Evolutionary conservation across 306 rosid genomes (phyloP).

Genomic region (Quercus engelmannii): DNA sequence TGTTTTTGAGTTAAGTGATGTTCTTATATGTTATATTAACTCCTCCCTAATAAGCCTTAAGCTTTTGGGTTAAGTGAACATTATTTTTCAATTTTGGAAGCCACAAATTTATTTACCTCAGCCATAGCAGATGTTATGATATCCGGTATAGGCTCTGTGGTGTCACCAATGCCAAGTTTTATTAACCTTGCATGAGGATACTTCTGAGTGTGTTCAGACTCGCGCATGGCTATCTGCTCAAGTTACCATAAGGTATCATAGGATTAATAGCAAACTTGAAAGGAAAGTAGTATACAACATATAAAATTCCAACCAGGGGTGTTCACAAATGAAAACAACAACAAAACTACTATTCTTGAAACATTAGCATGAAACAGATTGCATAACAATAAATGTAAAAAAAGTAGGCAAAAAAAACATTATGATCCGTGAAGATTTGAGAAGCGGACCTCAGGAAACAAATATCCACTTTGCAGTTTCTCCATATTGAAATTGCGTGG

Average conservation of each 20-base stretch:
- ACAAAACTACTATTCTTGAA: not conserved
- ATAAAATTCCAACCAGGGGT: not conserved
- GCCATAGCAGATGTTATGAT: slow-evolving; percentile 58
- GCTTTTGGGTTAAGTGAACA: too few species aligned
- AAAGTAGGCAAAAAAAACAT: not conserved
- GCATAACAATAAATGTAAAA: not conserved
- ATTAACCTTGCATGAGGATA: slow-evolving; percentile 46
- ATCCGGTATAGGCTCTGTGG: slow-evolving; percentile 64
- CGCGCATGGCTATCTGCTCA: slow-evolving; percentile 44
- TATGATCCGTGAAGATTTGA: not conserved
- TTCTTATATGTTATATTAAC: too few species aligned
- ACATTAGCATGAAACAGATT: not conserved
- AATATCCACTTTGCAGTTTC: slow-evolving; percentile 48
- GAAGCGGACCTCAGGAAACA: slow-evolving; percentile 58
- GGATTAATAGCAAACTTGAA: not conserved
- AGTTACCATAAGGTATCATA: not conserved
- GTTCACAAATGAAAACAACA: not conserved
- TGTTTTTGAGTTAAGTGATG: too few species aligned
- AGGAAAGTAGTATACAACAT: not conserved
- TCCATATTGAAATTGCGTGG: slow-evolving; percentile 60
- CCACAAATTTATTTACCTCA: slow-evolving; percentile 34
- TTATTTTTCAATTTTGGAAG: not conserved
- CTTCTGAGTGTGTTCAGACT: slow-evolving; percentile 30
- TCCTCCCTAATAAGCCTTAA: too few species aligned
- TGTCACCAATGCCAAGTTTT: slow-evolving; percentile 66